Base-by-base conservation (phyloP, 129 eudicot genomes). In the Centaurea solstitialis region DNA sequence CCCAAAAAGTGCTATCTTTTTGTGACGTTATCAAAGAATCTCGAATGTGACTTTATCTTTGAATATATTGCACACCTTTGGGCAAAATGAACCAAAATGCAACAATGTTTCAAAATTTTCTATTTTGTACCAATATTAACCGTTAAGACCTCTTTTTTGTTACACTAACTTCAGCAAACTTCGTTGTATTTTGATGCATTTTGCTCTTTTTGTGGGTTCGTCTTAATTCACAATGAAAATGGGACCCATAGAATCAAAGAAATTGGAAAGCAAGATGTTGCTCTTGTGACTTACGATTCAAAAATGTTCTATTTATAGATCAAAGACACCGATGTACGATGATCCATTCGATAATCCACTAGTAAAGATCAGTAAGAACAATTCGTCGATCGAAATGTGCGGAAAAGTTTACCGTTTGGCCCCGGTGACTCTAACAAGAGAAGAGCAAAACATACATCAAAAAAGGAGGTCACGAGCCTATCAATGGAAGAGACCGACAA, bases 401-500 rank as follows among this genome's bases (percentile, higher is more conserved):
- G 99, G 99, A 75, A 93, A 93, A 83, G 93, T 96, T 57, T 96
- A 96, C 73, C 93, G 92, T 23, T 78, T 96, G 76, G 98, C 98
- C 39, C 99, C 98, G 7, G 97, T 96, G 68, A 91, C 97, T 70
- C 89, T 96, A 47, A 96, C 99, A 35, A 78, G 87, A 80, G 98
- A 96, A 81, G 92, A 93, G 35, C 96, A 86, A 86, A 86, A 87
- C 72, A 70, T 86, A 70, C 99, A 96, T 89, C 92, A 93, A 80
- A 93, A 86, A 76, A 88, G 99, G 88, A 89, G 99, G 74, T 96
- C 99, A 40, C 93, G 98, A 45, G 99, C 99, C 7, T 96, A 96
- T 80, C 99, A 93, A 83, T 96, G 99, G 99, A 96, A 93, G 83
- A 90, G 99, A 83, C 99, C 98, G 9, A 87, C 94, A 37, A 81